Evolutionary conservation across 2,329 filamentous ascomycete species (phyloP).

Genomic region (Pseudogymnoascus sp.): DNA sequence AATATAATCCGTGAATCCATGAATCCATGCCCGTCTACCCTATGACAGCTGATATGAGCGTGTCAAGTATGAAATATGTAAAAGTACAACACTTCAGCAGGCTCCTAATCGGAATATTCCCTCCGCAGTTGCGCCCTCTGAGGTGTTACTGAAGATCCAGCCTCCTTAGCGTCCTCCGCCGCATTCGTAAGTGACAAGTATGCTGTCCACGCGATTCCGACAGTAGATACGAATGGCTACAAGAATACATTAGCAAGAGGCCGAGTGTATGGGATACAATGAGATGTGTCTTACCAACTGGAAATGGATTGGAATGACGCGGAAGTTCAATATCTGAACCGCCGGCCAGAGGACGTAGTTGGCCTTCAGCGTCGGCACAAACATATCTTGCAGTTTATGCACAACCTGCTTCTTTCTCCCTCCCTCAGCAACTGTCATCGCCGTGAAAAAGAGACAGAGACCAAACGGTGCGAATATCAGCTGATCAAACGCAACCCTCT

Average conservation of each 20-base stretch:
- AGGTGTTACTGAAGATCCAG: background rate
- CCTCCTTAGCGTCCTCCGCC: constrained; percentile 46
- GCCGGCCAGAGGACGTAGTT: constrained; percentile 94
- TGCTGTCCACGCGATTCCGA: constrained; percentile 96
- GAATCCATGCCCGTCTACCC: background rate
- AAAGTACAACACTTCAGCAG: background rate
- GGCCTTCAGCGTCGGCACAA: constrained; percentile 86
- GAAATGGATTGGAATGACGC: constrained; percentile 88
- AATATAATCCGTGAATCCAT: background rate
- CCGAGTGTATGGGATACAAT: background rate
- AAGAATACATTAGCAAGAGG: constrained; percentile 15
- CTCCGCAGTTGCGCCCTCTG: background rate
- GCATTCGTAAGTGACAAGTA: constrained; percentile 92
- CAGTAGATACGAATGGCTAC: constrained; percentile 88
- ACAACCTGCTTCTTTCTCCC: constrained; percentile 73
- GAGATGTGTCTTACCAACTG: constrained; percentile 68
- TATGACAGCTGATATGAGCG: background rate
- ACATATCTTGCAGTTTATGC: constrained; percentile 88
- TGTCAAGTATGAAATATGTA: background rate
- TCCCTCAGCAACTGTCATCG: constrained; percentile 93
- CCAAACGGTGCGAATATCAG: constrained; percentile 86
- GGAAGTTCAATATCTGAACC: constrained; percentile 95
- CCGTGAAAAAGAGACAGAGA: constrained; percentile 75
- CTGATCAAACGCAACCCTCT: constrained; percentile 89
- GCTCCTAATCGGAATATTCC: background rate